Evolutionary conservation across 306 rosid genomes (phyloP).

Genomic region (Echinosophora koreensis): DNA sequence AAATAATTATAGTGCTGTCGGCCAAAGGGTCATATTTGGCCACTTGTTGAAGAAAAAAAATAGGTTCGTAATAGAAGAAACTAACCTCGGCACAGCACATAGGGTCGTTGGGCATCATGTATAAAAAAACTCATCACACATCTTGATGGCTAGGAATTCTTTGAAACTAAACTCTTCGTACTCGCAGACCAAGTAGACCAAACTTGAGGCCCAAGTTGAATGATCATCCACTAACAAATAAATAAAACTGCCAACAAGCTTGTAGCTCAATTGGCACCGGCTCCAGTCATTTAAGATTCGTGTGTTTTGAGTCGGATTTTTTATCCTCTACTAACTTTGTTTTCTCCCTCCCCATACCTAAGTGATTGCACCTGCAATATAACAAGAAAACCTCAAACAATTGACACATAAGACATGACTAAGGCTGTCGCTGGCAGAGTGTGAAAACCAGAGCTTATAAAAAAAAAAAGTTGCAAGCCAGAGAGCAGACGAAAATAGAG

Average conservation of each 20-base stretch:
- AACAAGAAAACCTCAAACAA: too few species aligned
- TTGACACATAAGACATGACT: neutral
- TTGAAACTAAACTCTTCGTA: neutral
- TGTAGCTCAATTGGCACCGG: neutral
- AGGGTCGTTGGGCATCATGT: neutral
- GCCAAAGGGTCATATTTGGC: neutral
- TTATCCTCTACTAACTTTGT: too few species aligned
- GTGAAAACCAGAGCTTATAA: too few species aligned
- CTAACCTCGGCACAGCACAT: neutral
- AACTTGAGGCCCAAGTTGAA: neutral
- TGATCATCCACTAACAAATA: neutral
- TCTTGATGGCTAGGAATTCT: neutral
- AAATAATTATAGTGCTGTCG: neutral
- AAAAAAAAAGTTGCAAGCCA: too few species aligned
- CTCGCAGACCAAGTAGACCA: constrained; percentile 26
- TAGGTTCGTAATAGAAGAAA: constrained; percentile 7
- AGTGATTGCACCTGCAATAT: neutral
- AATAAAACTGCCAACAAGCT: neutral
- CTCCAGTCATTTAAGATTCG: neutral
- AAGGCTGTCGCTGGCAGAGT: neutral
- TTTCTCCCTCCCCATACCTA: too few species aligned
- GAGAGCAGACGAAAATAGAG: neutral
- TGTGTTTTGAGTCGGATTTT: neutral
- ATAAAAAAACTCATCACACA: constrained; percentile 7
- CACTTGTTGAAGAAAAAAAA: neutral